Conservation (phyloP, 768 basidiomycete genomes). For the Galerina sulciceps region DNA sequence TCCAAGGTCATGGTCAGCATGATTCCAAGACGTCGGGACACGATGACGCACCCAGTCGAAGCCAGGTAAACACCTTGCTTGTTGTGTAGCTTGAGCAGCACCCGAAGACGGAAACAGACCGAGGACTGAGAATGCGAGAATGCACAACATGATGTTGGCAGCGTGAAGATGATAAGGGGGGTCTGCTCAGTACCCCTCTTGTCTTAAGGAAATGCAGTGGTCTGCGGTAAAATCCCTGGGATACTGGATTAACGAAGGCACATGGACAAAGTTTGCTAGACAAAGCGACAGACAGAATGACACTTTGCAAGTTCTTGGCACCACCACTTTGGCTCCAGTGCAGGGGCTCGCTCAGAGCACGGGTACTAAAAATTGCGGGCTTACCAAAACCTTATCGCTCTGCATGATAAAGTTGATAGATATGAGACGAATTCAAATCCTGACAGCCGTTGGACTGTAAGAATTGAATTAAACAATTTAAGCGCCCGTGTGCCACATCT, state of each 20-base stretch:
- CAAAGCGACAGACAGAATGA: background rate
- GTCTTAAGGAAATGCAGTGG: conserved; percentile 5
- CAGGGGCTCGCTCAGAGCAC: too few species aligned
- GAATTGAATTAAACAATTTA: too few species aligned
- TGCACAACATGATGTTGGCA: conserved; percentile 15
- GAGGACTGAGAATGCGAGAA: conserved; percentile 11
- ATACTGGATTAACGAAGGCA: background rate
- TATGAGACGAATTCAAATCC: too few species aligned
- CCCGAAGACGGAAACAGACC: conserved; percentile 12
- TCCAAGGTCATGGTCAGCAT: background rate
- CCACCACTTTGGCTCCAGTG: too few species aligned
- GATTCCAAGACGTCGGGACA: background rate
- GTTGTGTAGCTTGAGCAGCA: conserved; percentile 19
- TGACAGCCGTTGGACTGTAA: too few species aligned
- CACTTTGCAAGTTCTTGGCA: too few species aligned
- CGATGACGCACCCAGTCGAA: conserved; percentile 29
- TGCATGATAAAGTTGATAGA: too few species aligned
- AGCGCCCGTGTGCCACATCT: too few species aligned
- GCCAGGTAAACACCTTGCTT: conserved; percentile 21
- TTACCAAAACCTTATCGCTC: too few species aligned
- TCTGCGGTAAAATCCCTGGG: conserved; percentile 13
- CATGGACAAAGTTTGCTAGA: background rate
- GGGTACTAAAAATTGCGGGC: too few species aligned
- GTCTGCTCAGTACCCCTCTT: conserved; percentile 5
- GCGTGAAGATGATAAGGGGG: background rate